These are phyloP conservation scores for Claviceps fusiformis DNA, from an alignment of 2,329 filamentous ascomycete genomes.

Conservation along the genomic window DNA sequence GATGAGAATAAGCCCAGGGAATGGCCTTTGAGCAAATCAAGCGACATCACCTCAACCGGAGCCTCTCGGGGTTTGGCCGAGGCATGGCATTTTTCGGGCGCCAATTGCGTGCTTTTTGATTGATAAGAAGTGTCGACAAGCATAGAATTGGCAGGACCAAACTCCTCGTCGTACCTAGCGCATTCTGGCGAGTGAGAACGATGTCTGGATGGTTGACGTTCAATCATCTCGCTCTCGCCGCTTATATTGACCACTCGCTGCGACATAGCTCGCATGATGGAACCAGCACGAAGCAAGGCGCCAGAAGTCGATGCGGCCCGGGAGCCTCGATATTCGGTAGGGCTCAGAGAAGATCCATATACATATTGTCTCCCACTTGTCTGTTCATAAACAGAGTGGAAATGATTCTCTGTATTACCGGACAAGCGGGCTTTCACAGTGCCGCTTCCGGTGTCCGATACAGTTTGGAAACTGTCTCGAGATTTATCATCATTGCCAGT, in stretches of 20 bases:
- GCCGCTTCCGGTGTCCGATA: slow-evolving; percentile 42
- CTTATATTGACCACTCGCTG: slow-evolving; percentile 96
- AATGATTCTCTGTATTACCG: slow-evolving; percentile 35
- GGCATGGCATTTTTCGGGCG: slow-evolving; percentile 30
- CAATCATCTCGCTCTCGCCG: slow-evolving; percentile 75
- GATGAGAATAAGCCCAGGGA: slow-evolving; percentile 75
- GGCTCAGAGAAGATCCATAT: slow-evolving; percentile 42
- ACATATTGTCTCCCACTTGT: slow-evolving; percentile 32
- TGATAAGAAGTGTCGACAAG: slow-evolving; percentile 37
- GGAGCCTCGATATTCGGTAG: slow-evolving; percentile 39
- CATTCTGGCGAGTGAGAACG: slow-evolving; percentile 43
- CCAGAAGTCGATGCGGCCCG: slow-evolving; percentile 49
- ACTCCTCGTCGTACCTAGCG: slow-evolving; percentile 20
- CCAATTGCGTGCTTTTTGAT: slow-evolving; percentile 30
- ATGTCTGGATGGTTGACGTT: slow-evolving; percentile 52
- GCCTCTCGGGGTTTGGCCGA: slow-evolving; percentile 3
- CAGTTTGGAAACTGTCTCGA: slow-evolving; percentile 44
- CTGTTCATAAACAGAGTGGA: slow-evolving; percentile 44
- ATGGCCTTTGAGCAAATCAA: slow-evolving; percentile 75
- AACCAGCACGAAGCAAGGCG: slow-evolving; percentile 55
- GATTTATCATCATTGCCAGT: slow-evolving; percentile 27
- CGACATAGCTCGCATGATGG: slow-evolving; percentile 76
- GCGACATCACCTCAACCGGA: slow-evolving; percentile 10
- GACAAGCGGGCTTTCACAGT: slow-evolving; percentile 37
- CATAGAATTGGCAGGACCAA: slow-evolving; percentile 19